Conservation (phyloP, 352 stramenopile species). For the Globisporangium mamillatum region DNA sequence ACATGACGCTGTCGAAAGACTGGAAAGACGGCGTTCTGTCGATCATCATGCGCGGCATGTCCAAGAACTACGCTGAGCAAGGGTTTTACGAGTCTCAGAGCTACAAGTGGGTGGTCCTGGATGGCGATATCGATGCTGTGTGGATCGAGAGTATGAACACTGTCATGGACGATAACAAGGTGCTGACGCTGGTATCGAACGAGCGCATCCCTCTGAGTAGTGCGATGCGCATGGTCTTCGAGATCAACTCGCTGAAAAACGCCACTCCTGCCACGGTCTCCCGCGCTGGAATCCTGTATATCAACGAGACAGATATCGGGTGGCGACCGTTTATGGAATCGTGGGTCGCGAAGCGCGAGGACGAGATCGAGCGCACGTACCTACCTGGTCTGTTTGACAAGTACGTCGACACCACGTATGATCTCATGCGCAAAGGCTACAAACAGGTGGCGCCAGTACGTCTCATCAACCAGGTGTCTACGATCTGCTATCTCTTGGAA, state of each 20-base stretch:
- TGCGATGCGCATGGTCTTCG: slow-evolving; percentile 90
- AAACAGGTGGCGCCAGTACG: slow-evolving; percentile 94
- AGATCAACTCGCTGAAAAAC: slow-evolving; percentile 90
- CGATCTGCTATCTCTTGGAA: slow-evolving; percentile 95
- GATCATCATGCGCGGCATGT: slow-evolving; percentile 91
- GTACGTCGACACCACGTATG: slow-evolving; percentile 93
- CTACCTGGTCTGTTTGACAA: slow-evolving; percentile 95
- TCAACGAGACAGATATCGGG: slow-evolving; percentile 90
- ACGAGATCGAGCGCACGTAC: slow-evolving; percentile 91
- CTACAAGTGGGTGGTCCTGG: slow-evolving; percentile 89
- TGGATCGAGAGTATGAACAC: slow-evolving; percentile 96
- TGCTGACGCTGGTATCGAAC: slow-evolving; percentile 92
- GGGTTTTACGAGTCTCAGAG: slow-evolving; percentile 94
- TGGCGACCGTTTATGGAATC: slow-evolving; percentile 97
- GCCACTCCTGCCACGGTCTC: slow-evolving; percentile 84
- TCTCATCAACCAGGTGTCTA: slow-evolving; percentile 95
- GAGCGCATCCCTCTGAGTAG: slow-evolving; percentile 80
- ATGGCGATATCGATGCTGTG: slow-evolving; percentile 87
- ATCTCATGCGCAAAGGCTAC: slow-evolving; percentile 93
- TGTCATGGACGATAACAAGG: slow-evolving; percentile 97
- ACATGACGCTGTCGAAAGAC: slow-evolving; percentile 90
- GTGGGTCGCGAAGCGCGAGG: slow-evolving; percentile 90
- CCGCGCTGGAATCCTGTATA: slow-evolving; percentile 85
- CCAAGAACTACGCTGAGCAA: slow-evolving; percentile 87
- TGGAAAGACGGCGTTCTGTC: slow-evolving; percentile 89